A percentile compares a stretch with the other conserved stretches of the same genome.
phyloP scores from a whole-genome alignment of 805 yeast species.

The Dipodascopsis uninucleata region DNA sequence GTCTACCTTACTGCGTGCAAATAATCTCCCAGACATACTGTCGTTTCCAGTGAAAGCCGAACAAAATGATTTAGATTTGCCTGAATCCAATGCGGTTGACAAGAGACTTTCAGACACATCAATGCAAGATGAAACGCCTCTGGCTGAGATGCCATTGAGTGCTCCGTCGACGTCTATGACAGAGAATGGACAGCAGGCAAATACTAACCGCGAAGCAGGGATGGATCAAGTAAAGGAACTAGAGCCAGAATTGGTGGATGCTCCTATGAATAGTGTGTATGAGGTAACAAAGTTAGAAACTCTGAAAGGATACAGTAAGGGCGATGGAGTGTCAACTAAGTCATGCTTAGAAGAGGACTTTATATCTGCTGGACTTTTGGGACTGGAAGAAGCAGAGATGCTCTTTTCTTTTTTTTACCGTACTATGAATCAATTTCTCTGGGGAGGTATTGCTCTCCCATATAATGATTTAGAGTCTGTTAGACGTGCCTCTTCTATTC shows the following conservation, averaged over 20 bases:
- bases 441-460: neutral
- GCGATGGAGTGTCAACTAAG: neutral
- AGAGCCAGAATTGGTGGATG: constrained; percentile 1
- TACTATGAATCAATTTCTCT: constrained; percentile 1
- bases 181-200: too few species aligned
- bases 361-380: neutral
- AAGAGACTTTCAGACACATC: too few species aligned
- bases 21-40: neutral
- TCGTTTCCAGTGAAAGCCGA: too few species aligned
- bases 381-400: neutral
- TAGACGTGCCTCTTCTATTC: constrained; percentile 1
- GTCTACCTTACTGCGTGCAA: neutral
- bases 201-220: too few species aligned
- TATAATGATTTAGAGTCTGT: constrained; percentile 2
- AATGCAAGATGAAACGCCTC: too few species aligned
- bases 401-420: neutral
- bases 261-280: constrained; percentile 1
- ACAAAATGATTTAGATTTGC: too few species aligned
- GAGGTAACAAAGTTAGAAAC: constrained; percentile 1
- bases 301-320: neutral
- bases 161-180: too few species aligned
- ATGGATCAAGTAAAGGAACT: neutral
- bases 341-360: neutral
- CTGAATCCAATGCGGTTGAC: too few species aligned
- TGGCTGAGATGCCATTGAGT: too few species aligned